Percentiles rank a stretch among this genome's conserved stretches.
phyloP scores from a whole-genome alignment of 306 rosid species.

The Trifolium subterraneum region DNA sequence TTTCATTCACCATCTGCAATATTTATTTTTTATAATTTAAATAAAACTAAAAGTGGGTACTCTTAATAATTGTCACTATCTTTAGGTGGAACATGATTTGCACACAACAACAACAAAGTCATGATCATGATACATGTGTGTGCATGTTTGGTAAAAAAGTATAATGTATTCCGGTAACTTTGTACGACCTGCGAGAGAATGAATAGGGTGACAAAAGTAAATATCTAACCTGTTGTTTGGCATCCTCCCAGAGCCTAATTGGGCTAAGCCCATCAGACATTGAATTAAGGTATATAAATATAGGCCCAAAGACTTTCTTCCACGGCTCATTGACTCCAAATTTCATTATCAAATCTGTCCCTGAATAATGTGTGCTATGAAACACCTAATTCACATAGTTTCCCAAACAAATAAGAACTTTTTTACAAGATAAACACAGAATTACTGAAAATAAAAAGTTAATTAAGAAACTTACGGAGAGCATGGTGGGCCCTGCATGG shows the following conservation, averaged over 20 bases:
- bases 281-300: constrained; percentile 70
- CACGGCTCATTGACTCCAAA: constrained; percentile 67
- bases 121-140: too few relatives aligned
- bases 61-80: too few relatives aligned
- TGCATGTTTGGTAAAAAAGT: too few relatives aligned
- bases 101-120: too few relatives aligned
- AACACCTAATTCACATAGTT: constrained; percentile 56
- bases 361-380: constrained; percentile 89
- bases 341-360: constrained; percentile 64
- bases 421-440: neutral
- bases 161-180: too few relatives aligned
- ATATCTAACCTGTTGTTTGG: constrained; percentile 80
- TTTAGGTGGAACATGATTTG: too few relatives aligned
- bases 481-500: constrained; percentile 78
- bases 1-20: constrained; percentile 65
- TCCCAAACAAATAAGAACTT: neutral
- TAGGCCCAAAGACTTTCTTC: constrained; percentile 91
- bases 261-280: constrained; percentile 45
- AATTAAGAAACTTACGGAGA: constrained; percentile 53
- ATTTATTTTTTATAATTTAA: too few relatives aligned
- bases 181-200: too few relatives aligned
- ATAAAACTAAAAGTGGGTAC: too few relatives aligned
- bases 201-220: too few relatives aligned
- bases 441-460: neutral
- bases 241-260: constrained; percentile 67